Percentiles rank a stretch among this genome's conserved stretches.
These are phyloP conservation scores for Phoma sp. DNA, from an alignment of 2,329 filamentous ascomycete species.

Conservation along the genomic window DNA sequence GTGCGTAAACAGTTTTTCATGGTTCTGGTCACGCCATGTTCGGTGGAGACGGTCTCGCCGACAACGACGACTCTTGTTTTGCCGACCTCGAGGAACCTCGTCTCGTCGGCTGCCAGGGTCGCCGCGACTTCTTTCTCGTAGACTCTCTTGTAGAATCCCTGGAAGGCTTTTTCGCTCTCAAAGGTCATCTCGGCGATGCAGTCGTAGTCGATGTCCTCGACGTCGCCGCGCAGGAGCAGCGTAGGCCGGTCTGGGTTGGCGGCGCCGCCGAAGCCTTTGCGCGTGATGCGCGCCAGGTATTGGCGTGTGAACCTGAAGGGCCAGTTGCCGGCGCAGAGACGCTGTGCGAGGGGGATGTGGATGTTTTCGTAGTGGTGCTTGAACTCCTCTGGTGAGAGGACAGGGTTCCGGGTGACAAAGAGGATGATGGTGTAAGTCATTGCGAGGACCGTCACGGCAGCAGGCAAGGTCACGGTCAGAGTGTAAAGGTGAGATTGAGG, in stretches of 20 bases:
- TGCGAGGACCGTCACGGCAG: background rate
- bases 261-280: conserved; percentile 37
- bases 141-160: conserved; percentile 35
- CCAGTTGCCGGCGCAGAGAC: conserved; percentile 26
- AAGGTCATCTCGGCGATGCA: conserved; percentile 37
- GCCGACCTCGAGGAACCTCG: conserved; percentile 29
- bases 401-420: conserved; percentile 34
- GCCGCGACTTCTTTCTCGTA: conserved; percentile 32
- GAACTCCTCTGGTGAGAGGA: conserved; percentile 35
- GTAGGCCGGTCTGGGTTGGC: conserved; percentile 33
- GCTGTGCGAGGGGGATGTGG: conserved; percentile 36
- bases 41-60: conserved; percentile 34
- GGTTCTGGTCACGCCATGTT: conserved; percentile 17
- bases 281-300: conserved; percentile 35
- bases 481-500: background rate
- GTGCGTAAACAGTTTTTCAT: conserved; percentile 9
- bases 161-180: conserved; percentile 30
- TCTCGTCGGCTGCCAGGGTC: conserved; percentile 33
- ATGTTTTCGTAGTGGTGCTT: conserved; percentile 36
- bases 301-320: conserved; percentile 32
- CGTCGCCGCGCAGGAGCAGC: conserved; percentile 31
- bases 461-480: background rate
- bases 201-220: conserved; percentile 36
- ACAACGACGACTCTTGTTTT: conserved; percentile 35
- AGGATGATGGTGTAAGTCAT: conserved; percentile 39